Evolutionary conservation across 805 yeast genomes (phyloP).

Genomic region (Metschnikowia chrysomelidarum): DNA sequence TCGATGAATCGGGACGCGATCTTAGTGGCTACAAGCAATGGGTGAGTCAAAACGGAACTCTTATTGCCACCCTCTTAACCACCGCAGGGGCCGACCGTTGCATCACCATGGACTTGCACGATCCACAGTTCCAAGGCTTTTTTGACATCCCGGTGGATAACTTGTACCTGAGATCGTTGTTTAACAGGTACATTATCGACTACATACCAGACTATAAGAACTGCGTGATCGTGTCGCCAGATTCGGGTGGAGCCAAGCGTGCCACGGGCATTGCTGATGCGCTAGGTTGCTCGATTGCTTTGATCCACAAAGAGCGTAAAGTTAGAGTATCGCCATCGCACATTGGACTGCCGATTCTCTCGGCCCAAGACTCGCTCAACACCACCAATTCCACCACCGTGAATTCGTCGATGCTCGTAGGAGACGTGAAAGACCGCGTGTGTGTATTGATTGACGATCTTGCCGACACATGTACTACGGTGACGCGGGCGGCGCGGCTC

Average conservation of each 20-base stretch:
- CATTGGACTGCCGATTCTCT: conserved; percentile 20
- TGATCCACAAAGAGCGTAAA: conserved; percentile 91
- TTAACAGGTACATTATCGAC: conserved; percentile 79
- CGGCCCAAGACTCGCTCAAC: conserved; percentile 19
- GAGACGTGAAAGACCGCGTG: conserved; percentile 82
- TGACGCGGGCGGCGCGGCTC: conserved; percentile 87
- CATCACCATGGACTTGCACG: conserved; percentile 97
- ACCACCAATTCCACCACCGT: conserved; percentile 27
- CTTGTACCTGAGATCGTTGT: conserved; percentile 80
- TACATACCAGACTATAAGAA: conserved; percentile 76
- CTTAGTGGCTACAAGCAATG: conserved; percentile 84
- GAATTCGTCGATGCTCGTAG: conserved; percentile 93
- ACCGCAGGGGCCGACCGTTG: conserved; percentile 96
- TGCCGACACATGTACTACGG: conserved; percentile 90
- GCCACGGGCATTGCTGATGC: conserved; percentile 94
- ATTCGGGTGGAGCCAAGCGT: conserved; percentile 98
- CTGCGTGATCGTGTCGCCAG: conserved; percentile 94
- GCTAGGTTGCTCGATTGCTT: conserved; percentile 83
- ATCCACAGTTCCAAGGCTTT: conserved; percentile 97
- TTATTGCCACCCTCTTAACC: conserved; percentile 81
- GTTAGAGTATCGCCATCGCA: conserved; percentile 34
- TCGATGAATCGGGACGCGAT: conserved; percentile 38
- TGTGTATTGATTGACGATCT: conserved; percentile 94
- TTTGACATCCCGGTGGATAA: conserved; percentile 97
- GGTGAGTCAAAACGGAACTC: conserved; percentile 94